Conservation (phyloP, 495 filamentous ascomycete species). For the Aspergillus bridgeri region DNA sequence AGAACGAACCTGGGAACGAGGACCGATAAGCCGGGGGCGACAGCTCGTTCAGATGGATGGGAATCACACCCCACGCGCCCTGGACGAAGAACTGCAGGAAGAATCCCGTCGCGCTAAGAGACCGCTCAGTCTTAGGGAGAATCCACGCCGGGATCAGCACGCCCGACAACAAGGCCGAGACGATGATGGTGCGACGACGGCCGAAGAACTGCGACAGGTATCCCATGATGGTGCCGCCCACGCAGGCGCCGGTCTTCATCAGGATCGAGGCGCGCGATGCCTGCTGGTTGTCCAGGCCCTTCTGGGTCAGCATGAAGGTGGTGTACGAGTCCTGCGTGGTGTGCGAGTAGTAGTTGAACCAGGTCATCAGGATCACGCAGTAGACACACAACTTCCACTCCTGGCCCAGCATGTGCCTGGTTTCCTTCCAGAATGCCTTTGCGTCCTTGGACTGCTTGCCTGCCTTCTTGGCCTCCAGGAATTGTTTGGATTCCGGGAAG, state of each 20-base stretch:
- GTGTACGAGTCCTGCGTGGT: conserved; percentile 74
- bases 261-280: conserved; percentile 69
- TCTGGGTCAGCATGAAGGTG: conserved; percentile 67
- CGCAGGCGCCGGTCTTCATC: conserved; percentile 69
- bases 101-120: conserved; percentile 65
- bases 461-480: conserved; percentile 57
- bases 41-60: conserved; percentile 76
- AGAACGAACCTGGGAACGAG: conserved; percentile 31
- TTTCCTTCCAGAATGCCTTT: conserved; percentile 58
- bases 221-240: conserved; percentile 69
- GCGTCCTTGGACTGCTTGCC: conserved; percentile 46
- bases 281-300: conserved; percentile 54
- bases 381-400: conserved; percentile 74
- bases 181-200: conserved; percentile 63
- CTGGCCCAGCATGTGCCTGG: conserved; percentile 55
- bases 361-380: conserved; percentile 68
- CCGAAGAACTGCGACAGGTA: conserved; percentile 71
- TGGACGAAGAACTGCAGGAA: conserved; percentile 77
- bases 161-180: conserved; percentile 53
- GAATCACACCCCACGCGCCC: conserved; percentile 75
- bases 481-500: conserved; percentile 71
- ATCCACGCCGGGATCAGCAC: conserved; percentile 70
- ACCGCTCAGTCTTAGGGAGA: conserved; percentile 52
- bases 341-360: conserved; percentile 61
- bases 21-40: conserved; percentile 72